A percentile compares a stretch with the other conserved stretches of the same genome.
These are phyloP conservation scores for Nakazawaea ernobii DNA, from an alignment of 805 yeast genomes.

Conservation along the genomic window DNA sequence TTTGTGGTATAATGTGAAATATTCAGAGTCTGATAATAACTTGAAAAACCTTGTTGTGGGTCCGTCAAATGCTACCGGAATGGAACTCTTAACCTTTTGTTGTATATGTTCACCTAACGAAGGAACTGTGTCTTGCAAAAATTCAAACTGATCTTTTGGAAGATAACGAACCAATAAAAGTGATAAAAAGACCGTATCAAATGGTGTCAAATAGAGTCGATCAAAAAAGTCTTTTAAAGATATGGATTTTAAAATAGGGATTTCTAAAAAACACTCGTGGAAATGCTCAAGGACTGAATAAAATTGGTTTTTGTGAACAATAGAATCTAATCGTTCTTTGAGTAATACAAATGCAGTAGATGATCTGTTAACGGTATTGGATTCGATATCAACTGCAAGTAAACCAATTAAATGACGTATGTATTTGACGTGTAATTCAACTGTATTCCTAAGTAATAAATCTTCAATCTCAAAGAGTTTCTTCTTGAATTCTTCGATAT, in stretches of 20 bases:
- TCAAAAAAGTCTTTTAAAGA: constrained; percentile 26
- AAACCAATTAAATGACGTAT: constrained; percentile 26
- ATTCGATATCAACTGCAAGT: constrained; percentile 21
- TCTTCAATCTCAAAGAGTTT: constrained; percentile 40
- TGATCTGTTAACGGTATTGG: constrained; percentile 16
- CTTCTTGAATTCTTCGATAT: constrained; percentile 24
- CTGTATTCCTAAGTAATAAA: constrained; percentile 31
- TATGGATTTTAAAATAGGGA: constrained; percentile 23
- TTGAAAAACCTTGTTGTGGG: constrained; percentile 8
- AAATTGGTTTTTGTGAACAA: constrained; percentile 12
- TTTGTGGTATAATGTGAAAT: constrained; percentile 7
- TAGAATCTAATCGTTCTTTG: constrained; percentile 18
- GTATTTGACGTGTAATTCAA: constrained; percentile 27
- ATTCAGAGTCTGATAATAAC: constrained; percentile 2
- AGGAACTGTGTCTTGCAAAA: constrained; percentile 6
- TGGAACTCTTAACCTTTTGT: background rate
- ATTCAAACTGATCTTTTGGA: constrained; percentile 11
- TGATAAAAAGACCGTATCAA: constrained; percentile 18
- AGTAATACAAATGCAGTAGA: constrained; percentile 16
- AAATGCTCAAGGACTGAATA: constrained; percentile 13
- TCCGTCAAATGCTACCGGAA: background rate
- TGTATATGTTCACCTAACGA: constrained; percentile 1
- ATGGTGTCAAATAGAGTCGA: constrained; percentile 17
- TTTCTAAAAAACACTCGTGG: constrained; percentile 17
- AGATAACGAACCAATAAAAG: constrained; percentile 11